These are phyloP conservation scores for Aspergillus bertholletiae DNA, from an alignment of 495 filamentous ascomycete genomes.

Conservation along the genomic window DNA sequence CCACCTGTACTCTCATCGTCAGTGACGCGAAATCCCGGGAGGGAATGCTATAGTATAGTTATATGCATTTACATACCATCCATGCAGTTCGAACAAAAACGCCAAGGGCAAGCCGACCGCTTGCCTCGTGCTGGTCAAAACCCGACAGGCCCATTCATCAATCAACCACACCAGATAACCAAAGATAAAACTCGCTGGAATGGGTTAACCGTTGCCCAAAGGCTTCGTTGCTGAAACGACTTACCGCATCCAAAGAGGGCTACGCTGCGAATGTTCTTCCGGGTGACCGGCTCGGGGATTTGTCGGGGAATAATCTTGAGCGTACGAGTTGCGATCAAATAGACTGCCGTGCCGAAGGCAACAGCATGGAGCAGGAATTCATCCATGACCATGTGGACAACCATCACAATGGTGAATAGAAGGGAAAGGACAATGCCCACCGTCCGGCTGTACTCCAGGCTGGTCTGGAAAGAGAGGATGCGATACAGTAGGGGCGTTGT, in stretches of 20 bases:
- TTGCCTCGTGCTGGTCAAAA: slow-evolving; percentile 9
- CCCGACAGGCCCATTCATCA: slow-evolving; percentile 23
- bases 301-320: slow-evolving; percentile 21
- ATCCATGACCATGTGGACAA: slow-evolving; percentile 44
- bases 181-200: slow-evolving; percentile 20
- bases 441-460: slow-evolving; percentile 17
- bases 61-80: too few species aligned
- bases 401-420: slow-evolving; percentile 31
- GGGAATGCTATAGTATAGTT: slow-evolving; percentile 24
- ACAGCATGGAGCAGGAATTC: slow-evolving; percentile 24
- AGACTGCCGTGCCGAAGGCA: slow-evolving; percentile 14
- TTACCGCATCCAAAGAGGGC: slow-evolving; percentile 15
- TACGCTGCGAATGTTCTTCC: slow-evolving; percentile 13
- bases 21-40: background rate
- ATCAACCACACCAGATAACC: slow-evolving; percentile 23
- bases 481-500: slow-evolving; percentile 49
- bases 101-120: slow-evolving; percentile 41
- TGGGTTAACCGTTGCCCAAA: background rate
- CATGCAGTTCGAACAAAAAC: slow-evolving; percentile 54
- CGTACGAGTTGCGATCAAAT: slow-evolving; percentile 30
- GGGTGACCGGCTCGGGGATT: slow-evolving; percentile 2
- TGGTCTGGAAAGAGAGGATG: slow-evolving; percentile 40
- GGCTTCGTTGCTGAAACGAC: slow-evolving; percentile 10
- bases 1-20: slow-evolving; percentile 37
- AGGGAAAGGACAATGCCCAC: slow-evolving; percentile 27